Base-by-base conservation (phyloP, 768 basidiomycete species). In the Pholiota conissans region DNA sequence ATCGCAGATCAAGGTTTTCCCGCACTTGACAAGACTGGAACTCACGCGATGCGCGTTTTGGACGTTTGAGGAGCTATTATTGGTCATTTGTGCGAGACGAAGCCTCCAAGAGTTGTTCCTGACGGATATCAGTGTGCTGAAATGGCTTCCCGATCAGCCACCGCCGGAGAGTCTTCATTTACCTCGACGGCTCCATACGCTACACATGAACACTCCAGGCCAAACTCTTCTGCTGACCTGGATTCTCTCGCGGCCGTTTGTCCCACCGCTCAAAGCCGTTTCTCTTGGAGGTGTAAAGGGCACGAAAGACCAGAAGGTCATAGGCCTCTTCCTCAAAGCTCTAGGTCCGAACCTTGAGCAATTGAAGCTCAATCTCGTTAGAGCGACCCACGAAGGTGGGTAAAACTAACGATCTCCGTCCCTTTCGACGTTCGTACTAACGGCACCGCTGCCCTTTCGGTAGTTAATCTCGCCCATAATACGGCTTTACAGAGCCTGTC, bases 41-140 rank as follows among this genome's bases (percentile, higher is more conserved):
- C 29, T 54, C 28, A 54, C 53, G 7, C 53, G 53, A 20, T 54
- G 53, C 16, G 42, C 53, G 11, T 54, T 54, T 30, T 45, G 22
- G 6, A 54, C 53, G 11, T 22, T 54, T 18, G 32, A 54, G 24
- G 53, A 54, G 18, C 30, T 54, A 5, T 16, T 54, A 8, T 22
- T 34, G 3, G 24, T 34, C 20, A 29, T 54, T 22, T 54, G 53
- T n/a, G 53, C 53, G 4, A 35, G 30, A 11, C 28, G 29, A 29
- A 46, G 28, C 8, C 40, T 54, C 3, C 29, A 22, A 11, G 42
- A 54, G 30, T 42, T 54, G 24, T 29, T 34, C 4, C 40, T 54
- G 13, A 37, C 29, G 9, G 53, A 54, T 34, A 46, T 54, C 29
- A 54, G 28, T 13, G 32, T 54, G 27, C 40, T 30, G 28, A n/a